phyloP scores from a whole-genome alignment of 768 basidiomycete genomes.

The Macrolepiota albuminosa region DNA sequence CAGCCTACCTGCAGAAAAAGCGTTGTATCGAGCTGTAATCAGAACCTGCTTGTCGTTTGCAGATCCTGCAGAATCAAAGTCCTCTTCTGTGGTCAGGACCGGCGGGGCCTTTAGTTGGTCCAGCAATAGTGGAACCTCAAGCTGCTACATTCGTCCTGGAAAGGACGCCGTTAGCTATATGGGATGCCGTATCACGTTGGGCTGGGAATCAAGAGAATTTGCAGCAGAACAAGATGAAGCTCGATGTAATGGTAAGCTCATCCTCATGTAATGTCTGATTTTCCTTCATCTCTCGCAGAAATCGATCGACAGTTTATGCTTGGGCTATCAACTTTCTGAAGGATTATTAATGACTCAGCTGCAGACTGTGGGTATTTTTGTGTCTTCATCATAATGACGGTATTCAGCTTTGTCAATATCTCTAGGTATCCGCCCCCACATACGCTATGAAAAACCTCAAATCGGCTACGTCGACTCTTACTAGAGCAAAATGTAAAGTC shows the following conservation, averaged over 20 bases:
- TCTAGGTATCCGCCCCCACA: constrained; percentile 39
- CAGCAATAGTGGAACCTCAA: constrained; percentile 16
- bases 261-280: background rate
- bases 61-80: background rate
- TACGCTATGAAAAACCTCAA: constrained; percentile 57
- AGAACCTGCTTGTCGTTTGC: constrained; percentile 44
- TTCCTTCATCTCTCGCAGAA: constrained; percentile 24
- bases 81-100: background rate
- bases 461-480: constrained; percentile 32
- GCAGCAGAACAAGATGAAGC: constrained; percentile 39
- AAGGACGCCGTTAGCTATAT: constrained; percentile 42
- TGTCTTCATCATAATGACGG: background rate
- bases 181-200: constrained; percentile 61
- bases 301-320: constrained; percentile 40
- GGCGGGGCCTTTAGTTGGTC: background rate
- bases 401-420: background rate
- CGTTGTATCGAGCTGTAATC: constrained; percentile 31
- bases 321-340: constrained; percentile 53
- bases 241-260: constrained; percentile 41
- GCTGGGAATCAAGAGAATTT: constrained; percentile 51
- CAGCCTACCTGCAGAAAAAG: constrained; percentile 19
- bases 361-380: constrained; percentile 40
- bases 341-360: constrained; percentile 56
- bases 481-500: constrained; percentile 25
- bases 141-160: constrained; percentile 46